Conservation (phyloP, 192 early-diverging fungal genomes). For the Martensiomyces pterosporus region DNA sequence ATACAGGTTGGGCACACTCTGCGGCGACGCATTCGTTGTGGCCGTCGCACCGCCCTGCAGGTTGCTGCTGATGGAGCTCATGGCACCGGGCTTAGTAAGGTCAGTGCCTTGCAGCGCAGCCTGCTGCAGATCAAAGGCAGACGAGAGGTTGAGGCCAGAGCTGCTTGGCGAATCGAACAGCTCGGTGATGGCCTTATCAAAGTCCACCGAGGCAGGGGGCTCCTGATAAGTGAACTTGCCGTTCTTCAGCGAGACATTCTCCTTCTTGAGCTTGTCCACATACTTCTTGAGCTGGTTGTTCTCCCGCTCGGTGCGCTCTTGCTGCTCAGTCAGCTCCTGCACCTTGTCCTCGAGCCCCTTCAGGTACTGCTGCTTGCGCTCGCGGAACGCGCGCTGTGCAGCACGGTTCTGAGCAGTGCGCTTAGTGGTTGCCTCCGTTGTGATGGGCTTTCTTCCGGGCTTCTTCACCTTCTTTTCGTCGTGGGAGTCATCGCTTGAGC, state of each 20-base stretch:
- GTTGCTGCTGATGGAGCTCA: conserved; percentile 10
- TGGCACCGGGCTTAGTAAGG: conserved; percentile 26
- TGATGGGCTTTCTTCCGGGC: conserved; percentile 61
- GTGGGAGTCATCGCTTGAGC: conserved; percentile 40
- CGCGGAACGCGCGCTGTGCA: conserved; percentile 86
- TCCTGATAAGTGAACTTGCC: conserved; percentile 39
- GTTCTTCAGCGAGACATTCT: conserved; percentile 34
- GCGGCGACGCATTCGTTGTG: conserved; percentile 14
- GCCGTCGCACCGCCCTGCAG: no score
- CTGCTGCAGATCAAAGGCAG: conserved; percentile 36
- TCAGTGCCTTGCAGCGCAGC: conserved; percentile 28
- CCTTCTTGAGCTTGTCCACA: conserved; percentile 36
- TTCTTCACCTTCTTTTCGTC: conserved; percentile 53
- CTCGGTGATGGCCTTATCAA: conserved; percentile 35
- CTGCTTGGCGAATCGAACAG: conserved; percentile 21
- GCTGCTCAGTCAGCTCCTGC: conserved; percentile 60
- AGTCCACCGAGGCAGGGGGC: conserved; percentile 18
- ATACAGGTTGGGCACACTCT: conserved; percentile 28
- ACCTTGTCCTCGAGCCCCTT: conserved; percentile 72
- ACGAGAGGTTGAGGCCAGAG: conserved; percentile 15
- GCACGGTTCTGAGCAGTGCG: conserved; percentile 87
- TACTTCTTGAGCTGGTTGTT: conserved; percentile 31
- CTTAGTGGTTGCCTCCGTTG: conserved; percentile 55
- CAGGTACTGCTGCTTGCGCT: conserved; percentile 79
- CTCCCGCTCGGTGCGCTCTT: conserved; percentile 50